Evolutionary conservation across 495 filamentous ascomycete genomes (phyloP).

Genomic region (Aspergillus panamensis): DNA sequence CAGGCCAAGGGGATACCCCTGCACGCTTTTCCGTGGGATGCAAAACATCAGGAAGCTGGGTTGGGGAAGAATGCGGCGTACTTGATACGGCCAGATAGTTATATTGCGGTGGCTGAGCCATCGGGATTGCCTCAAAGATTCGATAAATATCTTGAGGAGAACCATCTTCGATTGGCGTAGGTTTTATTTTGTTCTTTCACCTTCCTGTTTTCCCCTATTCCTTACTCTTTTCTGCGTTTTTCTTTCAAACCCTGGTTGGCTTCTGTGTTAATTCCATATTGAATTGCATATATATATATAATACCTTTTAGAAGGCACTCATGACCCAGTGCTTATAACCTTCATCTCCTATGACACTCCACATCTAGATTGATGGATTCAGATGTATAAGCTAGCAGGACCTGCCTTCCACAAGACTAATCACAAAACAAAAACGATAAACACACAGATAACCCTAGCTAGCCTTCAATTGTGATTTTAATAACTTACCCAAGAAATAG

Average conservation of each 20-base stretch:
- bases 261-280: background rate
- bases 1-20: slow-evolving; percentile 21
- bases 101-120: slow-evolving; percentile 31
- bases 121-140: slow-evolving; percentile 20
- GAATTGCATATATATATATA: background rate
- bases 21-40: slow-evolving; percentile 27
- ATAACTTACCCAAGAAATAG: no score
- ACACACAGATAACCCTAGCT: no score
- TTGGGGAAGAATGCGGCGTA: slow-evolving; percentile 28
- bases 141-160: slow-evolving; percentile 19
- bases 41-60: slow-evolving; percentile 23
- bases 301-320: background rate
- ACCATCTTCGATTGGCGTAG: slow-evolving; percentile 13
- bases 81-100: slow-evolving; percentile 36
- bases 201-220: background rate
- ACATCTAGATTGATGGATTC: no score
- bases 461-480: no score
- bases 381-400: no score
- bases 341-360: no score
- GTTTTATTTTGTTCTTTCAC: background rate
- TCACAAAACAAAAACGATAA: no score
- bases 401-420: no score
- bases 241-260: background rate
- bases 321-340: no score
- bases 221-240: background rate